A percentile compares a stretch with the other conserved stretches of the same genome.
Evolutionary conservation across 768 basidiomycete species (phyloP).

Genomic region (Termitomyces eurrhizus): DNA sequence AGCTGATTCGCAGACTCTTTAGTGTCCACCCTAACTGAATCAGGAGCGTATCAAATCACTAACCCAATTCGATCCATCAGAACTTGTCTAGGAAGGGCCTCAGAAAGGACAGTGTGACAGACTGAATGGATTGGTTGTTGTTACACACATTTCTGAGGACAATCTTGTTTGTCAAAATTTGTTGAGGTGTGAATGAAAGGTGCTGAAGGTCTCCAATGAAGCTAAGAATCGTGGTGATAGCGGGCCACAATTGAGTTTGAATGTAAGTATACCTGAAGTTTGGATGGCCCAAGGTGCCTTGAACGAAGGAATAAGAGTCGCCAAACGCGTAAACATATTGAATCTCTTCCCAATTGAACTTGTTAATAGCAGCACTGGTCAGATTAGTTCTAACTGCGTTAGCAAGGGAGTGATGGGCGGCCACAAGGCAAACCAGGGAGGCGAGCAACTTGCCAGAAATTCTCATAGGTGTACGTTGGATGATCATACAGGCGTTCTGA

Average conservation of each 20-base stretch:
- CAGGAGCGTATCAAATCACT: neutral
- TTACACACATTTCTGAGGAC: slow-evolving; percentile 4
- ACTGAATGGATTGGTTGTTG: neutral
- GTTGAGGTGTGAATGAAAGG: slow-evolving; percentile 36
- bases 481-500: neutral
- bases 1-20: slow-evolving; percentile 26
- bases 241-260: neutral
- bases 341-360: slow-evolving; percentile 41
- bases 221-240: slow-evolving; percentile 19
- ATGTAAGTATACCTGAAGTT: slow-evolving; percentile 40
- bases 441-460: neutral
- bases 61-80: slow-evolving; percentile 5
- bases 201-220: slow-evolving; percentile 47
- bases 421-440: neutral
- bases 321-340: slow-evolving; percentile 51
- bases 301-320: slow-evolving; percentile 54
- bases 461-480: neutral
- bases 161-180: slow-evolving; percentile 41
- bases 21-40: neutral
- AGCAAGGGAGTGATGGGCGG: neutral
- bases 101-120: neutral
- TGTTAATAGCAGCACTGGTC: neutral
- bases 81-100: neutral
- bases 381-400: neutral
- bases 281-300: slow-evolving; percentile 42